Evolutionary conservation across 441 rosid genomes (phyloP).

Genomic region (Theobroma grandiflorum): DNA sequence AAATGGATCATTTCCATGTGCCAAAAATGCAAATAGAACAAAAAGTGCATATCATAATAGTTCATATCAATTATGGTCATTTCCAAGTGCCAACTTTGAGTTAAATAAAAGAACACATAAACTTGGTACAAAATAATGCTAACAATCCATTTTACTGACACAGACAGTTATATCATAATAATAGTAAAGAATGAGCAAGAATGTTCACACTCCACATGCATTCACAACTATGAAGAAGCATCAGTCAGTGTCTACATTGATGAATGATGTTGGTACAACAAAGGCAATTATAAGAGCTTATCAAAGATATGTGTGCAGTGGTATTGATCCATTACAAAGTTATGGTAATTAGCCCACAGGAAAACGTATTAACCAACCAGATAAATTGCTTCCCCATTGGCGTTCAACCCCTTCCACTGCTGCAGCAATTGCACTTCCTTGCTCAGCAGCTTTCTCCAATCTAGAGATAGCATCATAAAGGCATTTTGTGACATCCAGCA

Average conservation of each 20-base stretch:
- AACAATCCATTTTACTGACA: not conserved
- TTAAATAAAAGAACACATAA: not conserved
- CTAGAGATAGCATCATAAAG: constrained; percentile 93
- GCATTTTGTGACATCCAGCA: constrained; percentile 92
- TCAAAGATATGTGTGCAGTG: not conserved
- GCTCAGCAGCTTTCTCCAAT: constrained; percentile 98
- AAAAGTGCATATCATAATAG: no score
- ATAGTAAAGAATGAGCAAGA: not conserved
- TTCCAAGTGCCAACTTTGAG: constrained; percentile 2
- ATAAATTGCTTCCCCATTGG: constrained; percentile 74
- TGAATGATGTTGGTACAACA: not conserved
- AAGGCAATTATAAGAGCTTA: not conserved
- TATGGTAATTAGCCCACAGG: not conserved
- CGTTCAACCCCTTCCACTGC: constrained; percentile 97
- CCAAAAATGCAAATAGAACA: not conserved
- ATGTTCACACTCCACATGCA: not conserved
- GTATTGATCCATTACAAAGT: constrained; percentile 5
- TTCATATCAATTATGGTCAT: not conserved
- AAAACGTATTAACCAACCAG: constrained; percentile 50
- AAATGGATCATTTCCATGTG: not conserved
- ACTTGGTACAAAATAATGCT: not conserved
- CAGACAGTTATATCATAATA: not conserved
- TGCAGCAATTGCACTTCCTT: constrained; percentile 94
- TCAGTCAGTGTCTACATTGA: not conserved
- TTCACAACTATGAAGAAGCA: not conserved